These are phyloP conservation scores for Pyrenula aspistea DNA, from an alignment of 495 filamentous ascomycete species.

Conservation along the genomic window DNA sequence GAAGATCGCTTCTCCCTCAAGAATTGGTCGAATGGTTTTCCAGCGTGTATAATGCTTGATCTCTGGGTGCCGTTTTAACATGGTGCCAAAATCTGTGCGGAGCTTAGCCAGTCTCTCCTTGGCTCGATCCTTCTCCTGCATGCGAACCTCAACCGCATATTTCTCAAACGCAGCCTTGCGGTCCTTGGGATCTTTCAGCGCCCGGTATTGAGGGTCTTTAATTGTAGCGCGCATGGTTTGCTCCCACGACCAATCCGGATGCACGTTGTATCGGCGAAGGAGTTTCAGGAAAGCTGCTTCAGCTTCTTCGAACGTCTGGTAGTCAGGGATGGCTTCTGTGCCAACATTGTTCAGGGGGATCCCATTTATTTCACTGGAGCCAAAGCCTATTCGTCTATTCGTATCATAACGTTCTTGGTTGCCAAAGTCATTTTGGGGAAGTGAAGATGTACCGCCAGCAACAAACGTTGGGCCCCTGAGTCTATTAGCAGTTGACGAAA, in stretches of 20 bases:
- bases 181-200: constrained; percentile 87
- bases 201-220: constrained; percentile 86
- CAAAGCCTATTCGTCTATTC: constrained; percentile 58
- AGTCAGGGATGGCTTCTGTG: constrained; percentile 60
- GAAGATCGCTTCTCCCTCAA: constrained; percentile 92
- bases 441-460: constrained; percentile 47
- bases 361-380: constrained; percentile 39
- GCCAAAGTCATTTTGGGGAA: constrained; percentile 36
- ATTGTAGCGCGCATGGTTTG: constrained; percentile 80
- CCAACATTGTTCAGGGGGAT: constrained; percentile 47
- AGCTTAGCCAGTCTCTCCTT: constrained; percentile 91
- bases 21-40: constrained; percentile 91
- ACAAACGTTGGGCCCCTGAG: constrained; percentile 54
- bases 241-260: constrained; percentile 88
- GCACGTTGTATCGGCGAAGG: constrained; percentile 70
- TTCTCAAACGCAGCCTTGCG: constrained; percentile 91
- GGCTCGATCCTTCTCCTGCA: constrained; percentile 88
- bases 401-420: constrained; percentile 47
- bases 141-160: constrained; percentile 78
- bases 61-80: constrained; percentile 93
- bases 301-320: constrained; percentile 75
- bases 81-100: constrained; percentile 85
- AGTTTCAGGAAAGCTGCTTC: constrained; percentile 91
- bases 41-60: constrained; percentile 97
- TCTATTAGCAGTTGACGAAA: constrained; percentile 12